Evolutionary conservation across 2,329 filamentous ascomycete species (phyloP).

Genomic region (Fusarium sp.): DNA sequence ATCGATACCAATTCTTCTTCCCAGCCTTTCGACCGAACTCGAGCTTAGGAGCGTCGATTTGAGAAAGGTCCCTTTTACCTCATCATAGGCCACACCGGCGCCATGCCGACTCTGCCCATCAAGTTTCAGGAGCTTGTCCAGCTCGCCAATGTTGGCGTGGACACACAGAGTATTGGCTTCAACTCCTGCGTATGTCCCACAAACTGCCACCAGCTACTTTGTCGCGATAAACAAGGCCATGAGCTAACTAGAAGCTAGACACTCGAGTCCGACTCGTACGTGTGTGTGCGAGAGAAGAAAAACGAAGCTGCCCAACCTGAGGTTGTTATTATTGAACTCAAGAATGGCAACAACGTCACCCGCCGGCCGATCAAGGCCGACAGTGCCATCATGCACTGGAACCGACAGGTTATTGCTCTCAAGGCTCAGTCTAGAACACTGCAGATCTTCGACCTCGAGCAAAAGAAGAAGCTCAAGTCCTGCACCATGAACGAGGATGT

Average conservation of each 20-base stretch:
- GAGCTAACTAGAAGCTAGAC: slow-evolving; percentile 66
- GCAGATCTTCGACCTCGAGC: slow-evolving; percentile 94
- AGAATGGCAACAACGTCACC: slow-evolving; percentile 95
- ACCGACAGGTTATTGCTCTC: slow-evolving; percentile 92
- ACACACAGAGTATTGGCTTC: slow-evolving; percentile 71
- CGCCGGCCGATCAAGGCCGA: slow-evolving; percentile 97
- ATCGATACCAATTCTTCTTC: slow-evolving; percentile 31
- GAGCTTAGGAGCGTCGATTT: slow-evolving; percentile 38
- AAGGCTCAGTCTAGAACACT: slow-evolving; percentile 94
- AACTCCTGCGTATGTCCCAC: slow-evolving; percentile 75
- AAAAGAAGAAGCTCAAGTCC: slow-evolving; percentile 96
- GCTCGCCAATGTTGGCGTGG: slow-evolving; percentile 58
- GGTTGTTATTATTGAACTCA: slow-evolving; percentile 97
- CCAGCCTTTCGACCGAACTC: slow-evolving; percentile 18
- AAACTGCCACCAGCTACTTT: slow-evolving; percentile 10
- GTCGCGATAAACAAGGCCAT: neutral
- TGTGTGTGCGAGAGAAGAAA: slow-evolving; percentile 96
- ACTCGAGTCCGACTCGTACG: slow-evolving; percentile 95
- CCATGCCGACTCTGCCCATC: slow-evolving; percentile 80
- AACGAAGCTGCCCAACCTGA: slow-evolving; percentile 84
- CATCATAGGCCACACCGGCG: slow-evolving; percentile 45
- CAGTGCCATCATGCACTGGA: slow-evolving; percentile 99
- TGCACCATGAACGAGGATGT: slow-evolving; percentile 97
- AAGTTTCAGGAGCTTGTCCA: slow-evolving; percentile 93
- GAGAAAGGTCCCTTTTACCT: slow-evolving; percentile 36